A percentile compares a stretch with the other conserved stretches of the same genome.
phyloP scores from a whole-genome alignment of 257 asterid species.

The Solanum commersonii region DNA sequence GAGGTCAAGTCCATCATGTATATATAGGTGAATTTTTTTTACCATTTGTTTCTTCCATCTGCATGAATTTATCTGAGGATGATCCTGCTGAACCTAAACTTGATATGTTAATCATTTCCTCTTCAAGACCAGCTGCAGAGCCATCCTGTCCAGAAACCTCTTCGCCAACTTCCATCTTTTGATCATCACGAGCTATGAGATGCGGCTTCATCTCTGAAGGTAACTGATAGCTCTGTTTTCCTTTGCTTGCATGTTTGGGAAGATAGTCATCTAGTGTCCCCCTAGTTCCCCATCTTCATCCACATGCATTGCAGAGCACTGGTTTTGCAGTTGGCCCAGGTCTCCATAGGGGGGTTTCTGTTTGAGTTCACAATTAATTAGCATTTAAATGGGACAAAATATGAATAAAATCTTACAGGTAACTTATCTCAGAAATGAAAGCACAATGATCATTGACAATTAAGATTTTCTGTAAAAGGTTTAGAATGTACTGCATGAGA shows the following conservation, averaged over 20 bases:
- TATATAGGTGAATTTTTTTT: not conserved
- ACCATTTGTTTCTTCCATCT: not conserved
- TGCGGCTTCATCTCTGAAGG: not conserved
- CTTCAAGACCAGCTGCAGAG: not conserved
- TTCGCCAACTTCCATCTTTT: not conserved
- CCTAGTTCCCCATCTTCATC: conserved; percentile 16
- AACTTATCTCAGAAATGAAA: not conserved
- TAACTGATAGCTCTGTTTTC: not conserved
- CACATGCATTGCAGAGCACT: conserved; percentile 28
- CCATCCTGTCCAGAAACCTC: not conserved
- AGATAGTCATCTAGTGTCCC: conserved; percentile 3
- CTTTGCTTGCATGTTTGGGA: conserved; percentile 2
- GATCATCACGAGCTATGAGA: not conserved
- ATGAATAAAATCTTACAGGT: not conserved
- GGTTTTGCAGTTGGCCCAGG: conserved; percentile 18
- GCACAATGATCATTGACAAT: not conserved
- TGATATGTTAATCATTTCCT: not conserved
- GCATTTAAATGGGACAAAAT: not conserved
- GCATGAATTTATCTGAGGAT: not conserved
- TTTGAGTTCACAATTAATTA: not conserved
- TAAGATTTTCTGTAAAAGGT: not conserved
- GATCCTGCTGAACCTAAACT: not conserved
- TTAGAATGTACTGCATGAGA: not conserved
- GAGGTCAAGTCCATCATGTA: not conserved
- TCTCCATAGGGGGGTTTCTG: conserved; percentile 20